These are phyloP conservation scores for Malassezia caprae DNA, from an alignment of 1,284 basidiomycete genomes.

Conservation along the genomic window DNA sequence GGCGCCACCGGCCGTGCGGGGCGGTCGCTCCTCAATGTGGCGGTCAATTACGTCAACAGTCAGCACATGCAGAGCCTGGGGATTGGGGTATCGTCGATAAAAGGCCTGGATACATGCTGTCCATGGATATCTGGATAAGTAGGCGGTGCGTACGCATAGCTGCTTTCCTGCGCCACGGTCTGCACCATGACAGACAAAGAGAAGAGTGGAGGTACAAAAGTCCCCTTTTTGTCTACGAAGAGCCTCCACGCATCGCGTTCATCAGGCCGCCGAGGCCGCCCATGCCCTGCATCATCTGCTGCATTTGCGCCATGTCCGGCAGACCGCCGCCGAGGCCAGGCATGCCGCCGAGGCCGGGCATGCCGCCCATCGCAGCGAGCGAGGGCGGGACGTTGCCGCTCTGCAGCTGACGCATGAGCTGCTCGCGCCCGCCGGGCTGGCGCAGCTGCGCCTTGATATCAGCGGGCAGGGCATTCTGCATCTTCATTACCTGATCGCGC, in stretches of 20 bases:
- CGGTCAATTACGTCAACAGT: slow-evolving; percentile 89
- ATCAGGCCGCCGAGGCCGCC: slow-evolving; percentile 55
- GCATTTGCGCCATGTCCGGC: slow-evolving; percentile 30
- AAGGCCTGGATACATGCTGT: slow-evolving; percentile 56
- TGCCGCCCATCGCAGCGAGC: slow-evolving; percentile 19
- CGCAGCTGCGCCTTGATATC: slow-evolving; percentile 47
- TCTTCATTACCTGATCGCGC: slow-evolving; percentile 40
- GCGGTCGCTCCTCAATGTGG: slow-evolving; percentile 33
- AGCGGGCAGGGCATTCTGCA: slow-evolving; percentile 43
- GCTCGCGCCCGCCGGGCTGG: slow-evolving; percentile 44
- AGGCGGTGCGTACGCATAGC: neutral
- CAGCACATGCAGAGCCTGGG: slow-evolving; percentile 82
- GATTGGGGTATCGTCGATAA: slow-evolving; percentile 93
- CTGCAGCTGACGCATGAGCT: slow-evolving; percentile 32
- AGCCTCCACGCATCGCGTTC: slow-evolving; percentile 71
- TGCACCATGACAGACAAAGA: slow-evolving; percentile 4
- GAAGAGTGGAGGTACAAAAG: neutral
- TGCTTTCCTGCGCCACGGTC: neutral
- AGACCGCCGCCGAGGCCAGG: slow-evolving; percentile 24
- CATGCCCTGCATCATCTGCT: slow-evolving; percentile 49
- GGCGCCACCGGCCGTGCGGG: neutral
- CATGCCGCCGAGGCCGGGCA: slow-evolving; percentile 26
- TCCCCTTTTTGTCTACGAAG: neutral
- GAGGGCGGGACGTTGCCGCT: slow-evolving; percentile 32
- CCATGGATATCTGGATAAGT: slow-evolving; percentile 21